A percentile compares a stretch with the other conserved stretches of the same genome.
These are phyloP conservation scores for Pseudogymnoascus sp. DNA, from an alignment of 2,329 filamentous ascomycete genomes.

Conservation along the genomic window DNA sequence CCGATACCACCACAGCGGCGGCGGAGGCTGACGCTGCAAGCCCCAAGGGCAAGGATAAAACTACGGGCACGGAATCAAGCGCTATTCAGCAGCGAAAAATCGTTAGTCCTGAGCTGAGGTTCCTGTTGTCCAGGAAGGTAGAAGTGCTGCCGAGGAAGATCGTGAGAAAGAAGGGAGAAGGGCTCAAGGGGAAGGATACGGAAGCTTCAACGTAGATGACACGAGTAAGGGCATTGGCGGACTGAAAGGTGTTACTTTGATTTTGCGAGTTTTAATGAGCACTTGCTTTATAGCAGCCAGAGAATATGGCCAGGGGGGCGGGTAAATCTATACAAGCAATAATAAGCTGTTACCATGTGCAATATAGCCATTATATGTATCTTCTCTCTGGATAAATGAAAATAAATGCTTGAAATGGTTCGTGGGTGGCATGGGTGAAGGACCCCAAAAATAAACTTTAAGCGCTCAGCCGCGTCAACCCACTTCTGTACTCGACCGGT, in stretches of 20 bases:
- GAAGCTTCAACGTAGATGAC: background rate
- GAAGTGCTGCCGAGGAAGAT: slow-evolving; percentile 26
- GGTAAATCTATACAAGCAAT: background rate
- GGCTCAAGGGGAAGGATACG: slow-evolving; percentile 13
- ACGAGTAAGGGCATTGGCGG: background rate
- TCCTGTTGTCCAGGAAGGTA: slow-evolving; percentile 52
- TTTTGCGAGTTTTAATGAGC: background rate
- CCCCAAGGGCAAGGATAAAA: slow-evolving; percentile 24
- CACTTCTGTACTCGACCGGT: background rate
- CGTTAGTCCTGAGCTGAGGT: slow-evolving; percentile 55
- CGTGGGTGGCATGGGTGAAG: background rate
- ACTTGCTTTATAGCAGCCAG: background rate
- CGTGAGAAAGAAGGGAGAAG: slow-evolving; percentile 27
- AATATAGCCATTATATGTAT: background rate
- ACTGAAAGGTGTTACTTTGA: background rate
- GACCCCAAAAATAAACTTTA: slow-evolving; percentile 1
- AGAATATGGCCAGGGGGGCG: background rate
- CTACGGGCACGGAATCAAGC: background rate
- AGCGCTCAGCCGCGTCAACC: background rate
- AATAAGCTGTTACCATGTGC: background rate
- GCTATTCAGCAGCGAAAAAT: slow-evolving; percentile 32
- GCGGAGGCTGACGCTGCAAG: slow-evolving; percentile 20
- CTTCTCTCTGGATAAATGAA: background rate
- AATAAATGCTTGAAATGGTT: background rate
- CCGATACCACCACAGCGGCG: slow-evolving; percentile 31